phyloP scores from a whole-genome alignment of 495 filamentous ascomycete species.

The Penicillium steckii region DNA sequence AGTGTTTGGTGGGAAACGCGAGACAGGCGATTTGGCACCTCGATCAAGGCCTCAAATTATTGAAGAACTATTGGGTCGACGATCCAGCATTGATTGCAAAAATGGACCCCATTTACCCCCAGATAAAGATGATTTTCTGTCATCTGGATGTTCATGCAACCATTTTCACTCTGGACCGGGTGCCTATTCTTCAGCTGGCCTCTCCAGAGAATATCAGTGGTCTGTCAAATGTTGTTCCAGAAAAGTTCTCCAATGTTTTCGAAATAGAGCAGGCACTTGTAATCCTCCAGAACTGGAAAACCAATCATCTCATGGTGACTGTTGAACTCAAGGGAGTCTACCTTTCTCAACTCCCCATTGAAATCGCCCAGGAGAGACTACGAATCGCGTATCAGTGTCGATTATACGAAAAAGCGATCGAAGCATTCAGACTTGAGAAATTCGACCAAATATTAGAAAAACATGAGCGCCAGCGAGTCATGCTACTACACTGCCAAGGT shows the following conservation, averaged over 20 bases:
- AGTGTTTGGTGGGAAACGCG: slow-evolving; percentile 25
- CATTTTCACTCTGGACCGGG: slow-evolving; percentile 17
- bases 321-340: slow-evolving; percentile 4
- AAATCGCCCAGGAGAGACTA: slow-evolving; percentile 11
- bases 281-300: slow-evolving; percentile 17
- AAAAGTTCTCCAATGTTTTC: slow-evolving; percentile 5
- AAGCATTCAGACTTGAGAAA: background rate
- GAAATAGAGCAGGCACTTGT: slow-evolving; percentile 13
- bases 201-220: background rate
- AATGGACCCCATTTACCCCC: background rate
- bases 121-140: slow-evolving; percentile 13
- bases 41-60: slow-evolving; percentile 19
- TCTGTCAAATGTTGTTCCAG: slow-evolving; percentile 2
- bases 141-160: slow-evolving; percentile 31
- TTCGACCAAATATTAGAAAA: background rate
- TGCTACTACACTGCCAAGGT: slow-evolving; percentile 11
- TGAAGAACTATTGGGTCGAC: slow-evolving; percentile 12
- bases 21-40: slow-evolving; percentile 28
- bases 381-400: slow-evolving; percentile 7
- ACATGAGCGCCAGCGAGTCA: background rate
- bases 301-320: slow-evolving; percentile 13
- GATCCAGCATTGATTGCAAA: background rate
- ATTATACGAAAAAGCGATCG: slow-evolving; percentile 1
- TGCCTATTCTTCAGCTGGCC: slow-evolving; percentile 4
- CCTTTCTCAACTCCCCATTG: slow-evolving; percentile 6